A percentile compares a stretch with the other conserved stretches of the same genome.
Evolutionary conservation across 306 rosid genomes (phyloP).

Genomic region (Inga leiocalycina): DNA sequence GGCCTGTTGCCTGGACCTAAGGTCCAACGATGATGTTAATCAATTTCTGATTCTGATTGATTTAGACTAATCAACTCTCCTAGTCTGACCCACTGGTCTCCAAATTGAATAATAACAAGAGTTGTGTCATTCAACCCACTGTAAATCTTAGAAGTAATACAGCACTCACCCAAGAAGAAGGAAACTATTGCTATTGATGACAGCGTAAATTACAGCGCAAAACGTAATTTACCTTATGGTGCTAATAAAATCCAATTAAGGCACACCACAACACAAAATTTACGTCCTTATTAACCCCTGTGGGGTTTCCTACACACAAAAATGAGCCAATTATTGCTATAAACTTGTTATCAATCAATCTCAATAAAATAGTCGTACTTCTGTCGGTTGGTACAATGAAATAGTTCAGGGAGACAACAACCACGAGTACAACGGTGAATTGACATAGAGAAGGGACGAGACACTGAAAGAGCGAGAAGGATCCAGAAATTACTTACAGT

Average conservation of each 20-base stretch:
- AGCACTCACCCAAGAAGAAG: neutral
- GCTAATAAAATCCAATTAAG: neutral
- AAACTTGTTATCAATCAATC: neutral
- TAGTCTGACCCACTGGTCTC: neutral
- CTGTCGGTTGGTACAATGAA: neutral
- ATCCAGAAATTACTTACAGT: conserved; percentile 50
- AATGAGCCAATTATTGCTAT: neutral
- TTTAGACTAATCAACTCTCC: neutral
- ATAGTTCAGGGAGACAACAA: neutral
- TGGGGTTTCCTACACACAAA: neutral
- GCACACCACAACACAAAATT: neutral
- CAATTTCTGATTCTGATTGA: neutral
- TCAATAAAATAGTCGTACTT: neutral
- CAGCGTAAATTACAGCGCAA: neutral
- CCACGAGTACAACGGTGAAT: neutral
- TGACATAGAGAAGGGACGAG: conserved; percentile 4
- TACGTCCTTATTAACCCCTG: neutral
- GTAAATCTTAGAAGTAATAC: neutral
- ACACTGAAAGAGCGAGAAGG: conserved; percentile 24
- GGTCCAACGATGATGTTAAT: neutral
- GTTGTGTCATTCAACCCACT: neutral
- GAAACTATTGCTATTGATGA: neutral
- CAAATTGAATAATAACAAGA: neutral
- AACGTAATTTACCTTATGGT: neutral
- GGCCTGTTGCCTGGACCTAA: neutral